Percentiles rank a stretch among this genome's conserved stretches.
Evolutionary conservation across 2,329 filamentous ascomycete species (phyloP).

Genomic region (Pseudogymnoascus sp.): DNA sequence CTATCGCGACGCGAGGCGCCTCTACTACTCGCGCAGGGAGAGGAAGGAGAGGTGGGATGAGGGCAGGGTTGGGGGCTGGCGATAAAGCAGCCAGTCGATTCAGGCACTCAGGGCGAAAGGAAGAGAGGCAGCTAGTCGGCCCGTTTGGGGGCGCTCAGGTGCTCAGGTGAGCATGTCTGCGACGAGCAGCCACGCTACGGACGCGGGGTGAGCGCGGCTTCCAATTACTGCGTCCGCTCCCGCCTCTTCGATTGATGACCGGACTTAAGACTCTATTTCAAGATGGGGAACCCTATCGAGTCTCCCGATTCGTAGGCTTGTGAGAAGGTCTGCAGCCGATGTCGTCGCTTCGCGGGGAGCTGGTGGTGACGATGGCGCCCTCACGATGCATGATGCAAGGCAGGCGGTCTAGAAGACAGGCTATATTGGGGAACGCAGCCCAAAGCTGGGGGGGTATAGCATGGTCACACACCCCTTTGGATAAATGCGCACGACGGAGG

Average conservation of each 20-base stretch:
- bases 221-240: neutral
- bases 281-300: neutral
- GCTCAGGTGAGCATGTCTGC: neutral
- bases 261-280: neutral
- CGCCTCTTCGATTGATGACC: neutral
- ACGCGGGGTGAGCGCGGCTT: neutral
- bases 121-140: neutral
- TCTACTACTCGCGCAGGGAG: conserved; percentile 74
- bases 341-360: neutral
- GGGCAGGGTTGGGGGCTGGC: conserved; percentile 88
- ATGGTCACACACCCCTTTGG: neutral
- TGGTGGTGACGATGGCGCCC: neutral
- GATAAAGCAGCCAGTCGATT: conserved; percentile 39
- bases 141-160: neutral
- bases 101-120: neutral
- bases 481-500: neutral
- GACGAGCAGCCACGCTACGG: neutral
- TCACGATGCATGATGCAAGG: neutral
- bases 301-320: neutral
- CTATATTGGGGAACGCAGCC: neutral
- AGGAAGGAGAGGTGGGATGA: conserved; percentile 93
- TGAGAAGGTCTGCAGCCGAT: neutral
- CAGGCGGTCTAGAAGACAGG: neutral
- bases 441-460: neutral
- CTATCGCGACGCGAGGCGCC: conserved; percentile 71